These are phyloP conservation scores for Poterioochromonas sp. DNA, from an alignment of 352 stramenopile genomes.

Conservation along the genomic window DNA sequence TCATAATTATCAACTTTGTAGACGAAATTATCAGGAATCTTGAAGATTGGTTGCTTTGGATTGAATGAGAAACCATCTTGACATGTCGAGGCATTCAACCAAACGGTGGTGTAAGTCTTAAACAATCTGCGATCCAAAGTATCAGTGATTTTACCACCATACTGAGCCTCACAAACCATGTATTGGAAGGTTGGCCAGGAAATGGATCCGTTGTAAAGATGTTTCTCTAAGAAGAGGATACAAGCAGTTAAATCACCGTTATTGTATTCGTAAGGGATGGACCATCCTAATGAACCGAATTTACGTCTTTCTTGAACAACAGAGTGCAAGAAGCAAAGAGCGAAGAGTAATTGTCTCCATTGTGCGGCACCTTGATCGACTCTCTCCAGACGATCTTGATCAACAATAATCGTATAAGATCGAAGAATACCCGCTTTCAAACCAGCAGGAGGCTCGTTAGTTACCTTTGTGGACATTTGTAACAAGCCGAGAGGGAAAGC, in stretches of 20 bases:
- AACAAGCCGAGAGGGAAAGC: constrained; percentile 92
- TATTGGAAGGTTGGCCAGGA: constrained; percentile 96
- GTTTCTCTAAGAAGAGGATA: constrained; percentile 95
- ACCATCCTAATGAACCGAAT: constrained; percentile 93
- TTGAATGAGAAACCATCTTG: constrained; percentile 84
- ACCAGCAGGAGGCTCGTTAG: constrained; percentile 90
- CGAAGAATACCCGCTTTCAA: constrained; percentile 84
- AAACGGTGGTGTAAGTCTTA: constrained; percentile 85
- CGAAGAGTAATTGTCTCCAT: constrained; percentile 92
- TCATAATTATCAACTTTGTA: constrained; percentile 74
- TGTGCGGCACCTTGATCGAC: constrained; percentile 79
- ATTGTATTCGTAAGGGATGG: constrained; percentile 98
- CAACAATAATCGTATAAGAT: constrained; percentile 96
- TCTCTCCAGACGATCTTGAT: constrained; percentile 92
- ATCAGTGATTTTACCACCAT: constrained; percentile 98
- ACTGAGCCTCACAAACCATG: constrained; percentile 96
- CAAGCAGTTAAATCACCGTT: constrained; percentile 92
- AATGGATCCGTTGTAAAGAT: constrained; percentile 94
- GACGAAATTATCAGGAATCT: constrained; percentile 90
- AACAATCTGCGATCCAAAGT: constrained; percentile 93
- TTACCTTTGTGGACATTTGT: constrained; percentile 98
- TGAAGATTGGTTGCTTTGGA: constrained; percentile 79
- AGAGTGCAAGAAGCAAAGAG: constrained; percentile 94
- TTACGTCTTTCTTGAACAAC: constrained; percentile 96
- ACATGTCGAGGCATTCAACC: constrained; percentile 77